phyloP scores from a whole-genome alignment of 176 grass and related monocot genomes.

The Luzula sylvatica region DNA sequence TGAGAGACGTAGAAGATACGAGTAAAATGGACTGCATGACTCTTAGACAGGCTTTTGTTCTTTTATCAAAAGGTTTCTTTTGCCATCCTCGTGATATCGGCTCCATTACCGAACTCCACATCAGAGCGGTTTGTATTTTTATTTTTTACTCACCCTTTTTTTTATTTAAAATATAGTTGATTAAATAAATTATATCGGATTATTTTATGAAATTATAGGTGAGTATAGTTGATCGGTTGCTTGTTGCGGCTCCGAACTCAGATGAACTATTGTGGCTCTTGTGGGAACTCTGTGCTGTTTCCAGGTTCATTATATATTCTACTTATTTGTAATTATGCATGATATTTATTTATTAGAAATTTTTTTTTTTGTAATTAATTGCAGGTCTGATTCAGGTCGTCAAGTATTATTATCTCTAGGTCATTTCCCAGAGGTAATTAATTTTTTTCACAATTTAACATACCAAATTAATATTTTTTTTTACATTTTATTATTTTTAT shows the following conservation, averaged over 20 bases:
- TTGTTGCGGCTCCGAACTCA: conserved; percentile 52
- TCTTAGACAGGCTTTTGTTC: conserved; percentile 72
- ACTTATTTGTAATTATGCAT: background rate
- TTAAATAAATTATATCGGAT: conserved; percentile 7
- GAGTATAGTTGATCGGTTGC: conserved; percentile 65
- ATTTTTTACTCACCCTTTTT: background rate
- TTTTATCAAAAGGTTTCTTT: conserved; percentile 84
- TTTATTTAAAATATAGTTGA: background rate
- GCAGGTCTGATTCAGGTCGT: conserved; percentile 80
- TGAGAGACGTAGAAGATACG: conserved; percentile 67
- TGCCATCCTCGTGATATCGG: conserved; percentile 86
- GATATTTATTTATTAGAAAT: background rate
- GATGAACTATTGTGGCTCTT: conserved; percentile 93
- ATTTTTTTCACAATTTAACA: conserved; percentile 18
- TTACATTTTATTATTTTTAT: conserved; percentile 21
- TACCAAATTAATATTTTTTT: too few species aligned
- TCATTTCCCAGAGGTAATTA: conserved; percentile 77
- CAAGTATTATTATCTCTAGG: conserved; percentile 76
- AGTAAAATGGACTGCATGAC: conserved; percentile 81
- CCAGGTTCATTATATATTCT: conserved; percentile 47
- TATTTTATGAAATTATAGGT: conserved; percentile 42
- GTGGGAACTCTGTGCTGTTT: conserved; percentile 95
- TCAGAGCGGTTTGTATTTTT: conserved; percentile 75
- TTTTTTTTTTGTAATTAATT: conserved; percentile 21
- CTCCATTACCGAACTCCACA: conserved; percentile 71